A percentile compares a stretch with the other conserved stretches of the same genome.
phyloP scores from a whole-genome alignment of 2,329 filamentous ascomycete genomes.

The Plectosphaerella plurivora region DNA sequence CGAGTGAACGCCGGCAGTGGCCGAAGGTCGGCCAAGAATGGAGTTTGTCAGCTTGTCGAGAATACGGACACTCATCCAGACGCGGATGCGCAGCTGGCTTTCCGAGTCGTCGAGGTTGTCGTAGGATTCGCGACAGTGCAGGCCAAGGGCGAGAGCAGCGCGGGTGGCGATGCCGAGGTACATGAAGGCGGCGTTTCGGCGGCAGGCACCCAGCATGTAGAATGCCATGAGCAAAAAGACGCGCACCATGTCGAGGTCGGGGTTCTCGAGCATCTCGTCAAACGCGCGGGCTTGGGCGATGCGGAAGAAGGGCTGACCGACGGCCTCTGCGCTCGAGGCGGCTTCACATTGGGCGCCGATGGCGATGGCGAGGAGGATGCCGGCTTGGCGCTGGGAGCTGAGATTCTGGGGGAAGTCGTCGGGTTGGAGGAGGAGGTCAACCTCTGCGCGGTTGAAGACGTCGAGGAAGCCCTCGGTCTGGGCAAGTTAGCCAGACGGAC shows the following conservation, averaged over 20 bases:
- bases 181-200: conserved; percentile 58
- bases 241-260: conserved; percentile 48
- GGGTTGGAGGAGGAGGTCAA: conserved; percentile 17
- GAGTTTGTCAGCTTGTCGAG: conserved; percentile 32
- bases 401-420: not conserved
- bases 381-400: conserved; percentile 8
- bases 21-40: conserved; percentile 28
- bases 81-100: conserved; percentile 14
- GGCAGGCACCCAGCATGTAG: conserved; percentile 55
- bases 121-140: conserved; percentile 37
- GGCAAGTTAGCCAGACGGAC: not conserved
- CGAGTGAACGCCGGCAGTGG: conserved; percentile 25
- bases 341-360: conserved; percentile 45
- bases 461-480: conserved; percentile 28
- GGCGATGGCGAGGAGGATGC: conserved; percentile 39
- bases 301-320: conserved; percentile 36
- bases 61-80: conserved; percentile 32
- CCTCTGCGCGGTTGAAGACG: conserved; percentile 21
- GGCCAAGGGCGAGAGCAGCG: conserved; percentile 51
- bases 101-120: conserved; percentile 11
- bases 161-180: conserved; percentile 56
- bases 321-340: conserved; percentile 18
- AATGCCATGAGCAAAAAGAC: conserved; percentile 54
- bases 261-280: conserved; percentile 46
- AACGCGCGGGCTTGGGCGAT: conserved; percentile 43